Evolutionary conservation across 768 basidiomycete species (phyloP), one percentile per base, ranked within the genome.

Genomic region (Tylopilus felleus): DNA sequence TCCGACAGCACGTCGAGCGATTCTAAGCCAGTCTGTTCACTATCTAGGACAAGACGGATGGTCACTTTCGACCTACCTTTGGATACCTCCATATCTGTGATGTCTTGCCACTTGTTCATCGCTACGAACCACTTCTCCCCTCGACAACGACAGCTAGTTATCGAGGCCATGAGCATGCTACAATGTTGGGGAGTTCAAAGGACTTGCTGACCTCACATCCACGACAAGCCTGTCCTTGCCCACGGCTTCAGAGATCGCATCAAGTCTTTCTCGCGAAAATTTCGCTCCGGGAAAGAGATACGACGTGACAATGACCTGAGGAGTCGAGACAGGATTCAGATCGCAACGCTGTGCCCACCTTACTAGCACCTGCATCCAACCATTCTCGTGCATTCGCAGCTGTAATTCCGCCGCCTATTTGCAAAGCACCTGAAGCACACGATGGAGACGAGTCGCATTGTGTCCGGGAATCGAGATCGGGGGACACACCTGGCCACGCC

Each of bases 31-130:
- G 14, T 19, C 12, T 27, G 49, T 62, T 48, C 46, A 39, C 16
- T 5, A 5, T 38, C 40, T 40, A 9, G 29, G 23, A 52, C 35
- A 22, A 14, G 43, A 35, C 28, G 8, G 42, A 48, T 29, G 29
- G 49, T 40, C 43, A n/a, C 25, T 38, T 36, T 4, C 28, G 44
- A 55, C 71, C 17, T 49, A 88, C 94, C 91, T 80, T 85, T 76
- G 57, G 79, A 86, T 17, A 99, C 89, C 64, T 91, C 86, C 86
- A 93, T 93, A 63, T 98, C 92, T 0, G 97, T 98, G 48, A 97
- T 79, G 55, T 90, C 87, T 65, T 96, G 95, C 97, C 97, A 99
- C 67, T 93, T 95, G 74, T 98, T 96, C 94, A 95, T 98, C 12
- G 96, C 94, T 13, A 99, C 89, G 31, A 93, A 77, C 97, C 97